phyloP scores from a whole-genome alignment of 108 stramenopile genomes.

The Conticribra guillardii region DNA sequence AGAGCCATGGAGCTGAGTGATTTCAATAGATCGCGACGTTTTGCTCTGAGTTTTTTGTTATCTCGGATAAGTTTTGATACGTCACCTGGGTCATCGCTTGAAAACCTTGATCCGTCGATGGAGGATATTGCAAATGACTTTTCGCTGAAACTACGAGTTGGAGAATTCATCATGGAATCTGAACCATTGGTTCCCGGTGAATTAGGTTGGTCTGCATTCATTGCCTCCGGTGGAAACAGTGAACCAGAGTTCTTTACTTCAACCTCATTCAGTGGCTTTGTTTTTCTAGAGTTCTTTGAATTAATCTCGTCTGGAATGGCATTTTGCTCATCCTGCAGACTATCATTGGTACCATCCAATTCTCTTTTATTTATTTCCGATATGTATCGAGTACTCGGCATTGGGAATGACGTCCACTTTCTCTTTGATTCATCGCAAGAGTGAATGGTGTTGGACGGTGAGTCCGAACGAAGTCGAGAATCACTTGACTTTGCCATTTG shows the following conservation, averaged over 20 bases:
- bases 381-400: not conserved
- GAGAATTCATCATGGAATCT: not conserved
- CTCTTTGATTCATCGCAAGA: not conserved
- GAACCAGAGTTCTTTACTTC: no score
- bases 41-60: slow-evolving; percentile 12
- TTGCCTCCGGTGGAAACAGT: no score
- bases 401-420: not conserved
- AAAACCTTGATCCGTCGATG: not conserved
- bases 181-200: not conserved
- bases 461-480: no score
- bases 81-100: not conserved
- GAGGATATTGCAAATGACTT: not conserved
- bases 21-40: slow-evolving; percentile 23
- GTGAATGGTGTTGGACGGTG: no score
- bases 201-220: no score
- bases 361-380: not conserved
- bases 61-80: not conserved
- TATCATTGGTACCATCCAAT: no score
- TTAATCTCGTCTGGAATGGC: no score
- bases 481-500: no score
- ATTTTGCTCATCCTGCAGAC: no score
- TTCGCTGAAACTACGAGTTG: not conserved
- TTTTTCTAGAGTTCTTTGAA: not conserved
- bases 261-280: not conserved
- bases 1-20: slow-evolving; percentile 11